Base-by-base conservation (phyloP, 2,329 filamentous ascomycete species). In the Aspergillus niger region DNA sequence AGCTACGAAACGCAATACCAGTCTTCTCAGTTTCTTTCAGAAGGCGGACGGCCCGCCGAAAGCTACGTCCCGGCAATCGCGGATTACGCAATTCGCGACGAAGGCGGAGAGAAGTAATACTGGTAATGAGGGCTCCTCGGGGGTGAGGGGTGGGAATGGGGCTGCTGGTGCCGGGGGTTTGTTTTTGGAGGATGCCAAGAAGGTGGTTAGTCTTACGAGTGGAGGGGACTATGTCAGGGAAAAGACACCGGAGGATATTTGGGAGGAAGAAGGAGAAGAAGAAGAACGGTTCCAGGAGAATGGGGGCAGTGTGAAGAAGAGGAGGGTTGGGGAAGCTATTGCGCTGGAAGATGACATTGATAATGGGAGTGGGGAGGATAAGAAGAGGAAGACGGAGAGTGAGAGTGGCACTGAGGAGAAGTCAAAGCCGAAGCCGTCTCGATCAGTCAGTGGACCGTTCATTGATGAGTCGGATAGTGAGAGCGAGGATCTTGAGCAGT, bases 1-100 rank as follows among this genome's bases (percentile, higher is more conserved):
- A 13, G 67, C 70, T 0, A 60, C 51, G 3, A 76, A 74, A 58
- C 64, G 65, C 39, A 91, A 91, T 67, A 80, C 82, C 6, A 91
- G 87, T 64, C 91, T 92, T 32, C 76, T 91, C 13, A 91, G 77
- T 64, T 92, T 91, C 74, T 92, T 92, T 72, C 87, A 90, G 69
- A 92, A 91, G 70, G 81, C 85, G 0, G 83, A 86, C 41, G 83
- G 84, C 11, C 76, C 76, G 0, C 75, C 55, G 78, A 83, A 59
- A 82, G 89, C 63, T 79, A 72, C 65, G 6, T 72, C 70, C 28
- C 72, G 66, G 24, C 76, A 87, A 58, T 79, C 81, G 20, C 81
- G 90, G 8, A 89, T 91, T 58, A 74, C 81, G 3, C 75, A 79
- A 24, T 78, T 75, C 61, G 65, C 74, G 24, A 60, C 70, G 47